Evolutionary conservation across 1,284 basidiomycete species (phyloP), one percentile per base, ranked within the genome.

Genomic region (Meripilus lineatus): DNA sequence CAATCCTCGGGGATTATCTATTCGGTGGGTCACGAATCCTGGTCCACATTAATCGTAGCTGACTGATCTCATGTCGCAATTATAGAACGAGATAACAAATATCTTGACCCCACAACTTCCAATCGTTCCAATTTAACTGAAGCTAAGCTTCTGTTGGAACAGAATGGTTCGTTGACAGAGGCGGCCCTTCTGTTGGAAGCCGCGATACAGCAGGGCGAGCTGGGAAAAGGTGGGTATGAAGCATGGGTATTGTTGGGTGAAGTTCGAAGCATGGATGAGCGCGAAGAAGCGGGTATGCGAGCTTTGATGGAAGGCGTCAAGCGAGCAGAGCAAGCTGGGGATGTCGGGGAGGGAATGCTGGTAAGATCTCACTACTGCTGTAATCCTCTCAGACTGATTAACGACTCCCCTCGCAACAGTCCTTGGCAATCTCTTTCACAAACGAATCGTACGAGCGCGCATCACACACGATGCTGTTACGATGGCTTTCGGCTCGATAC

Each of bases 261-360:
- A 65, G 89, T 89, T 0, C 81, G 94, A 54, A 94, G 91, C 38
- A 97, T 98, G 87, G 94, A 99, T 59, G 96, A 99, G 75, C 76
- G 86, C 46, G 83, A 95, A 66, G 78, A 89, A 49, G 72, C 81
- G 42, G 81, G 84, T 26, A 81, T 93, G 74, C 77, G 81, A 47
- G 91, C 85, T 4, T 73, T 89, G 32, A 68, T 69, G 32, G 77
- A 87, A 58, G 86, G 79, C 44, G 81, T 81, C n/a, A 74, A 67
- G 56, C 71, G 66, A 46, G 83, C 79, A 2, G 79, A 84, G 60
- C 72, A 74, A 42, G 74, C 72, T 14, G 77, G 78, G 34, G 76
- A 74, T n/a, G 66, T 76, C 5, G 88, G 87, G 6, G 79, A 77
- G 40, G 89, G 92, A 50, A 84, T 94, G 80, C 71, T 93, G 53